Evolutionary conservation across 768 basidiomycete genomes (phyloP), one percentile per base, ranked within the genome.

Genomic region (Boletus rufocinnamomeus): DNA sequence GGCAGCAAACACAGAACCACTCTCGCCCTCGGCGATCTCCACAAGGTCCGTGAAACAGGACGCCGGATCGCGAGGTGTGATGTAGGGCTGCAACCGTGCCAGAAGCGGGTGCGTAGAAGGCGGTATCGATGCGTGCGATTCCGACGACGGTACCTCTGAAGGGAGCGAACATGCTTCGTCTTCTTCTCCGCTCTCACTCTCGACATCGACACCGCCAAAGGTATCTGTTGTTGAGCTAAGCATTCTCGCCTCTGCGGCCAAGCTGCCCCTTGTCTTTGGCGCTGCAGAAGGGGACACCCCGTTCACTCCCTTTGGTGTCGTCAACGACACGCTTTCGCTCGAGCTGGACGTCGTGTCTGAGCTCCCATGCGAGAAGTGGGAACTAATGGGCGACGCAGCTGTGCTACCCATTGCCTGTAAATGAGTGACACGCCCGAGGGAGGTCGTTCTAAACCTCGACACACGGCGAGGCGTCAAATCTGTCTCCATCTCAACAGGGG

Each of bases 11-110:
- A 94, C 88, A 2, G 83, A 86, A 5, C 92, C 92, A 43, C 83
- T 88, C 67, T 93, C 91, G 34, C 92, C 91, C 69, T 93, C 88
- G 0, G 89, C 91, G 30, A 94, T 87, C 73, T 92, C 91, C 54
- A 81, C 82, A 47, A 92, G 75, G 59, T 90, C 84, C 10, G 79
- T 73, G 70, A 89, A 93, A 57, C 82, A 80, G 4, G 82, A 77
- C 1, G 80, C 76, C 4, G 90, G 91, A 66, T 91, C 82, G 21
- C 82, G 71, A 2, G 84, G 81, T 62, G 87, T 80, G 64, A 93
- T 87, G 69, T 85, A 89, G 28, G 81, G 78, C 47, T 63, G 60
- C 79, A 82, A 25, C 86, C 74, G 57, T 2, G 1, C 86, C 84
- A 40, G 77, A 75, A 53, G 65, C 40, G 44, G 76, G 64, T 58